Conservation (phyloP, 257 asterid genomes). For the Parsonsia alboflavescens region DNA sequence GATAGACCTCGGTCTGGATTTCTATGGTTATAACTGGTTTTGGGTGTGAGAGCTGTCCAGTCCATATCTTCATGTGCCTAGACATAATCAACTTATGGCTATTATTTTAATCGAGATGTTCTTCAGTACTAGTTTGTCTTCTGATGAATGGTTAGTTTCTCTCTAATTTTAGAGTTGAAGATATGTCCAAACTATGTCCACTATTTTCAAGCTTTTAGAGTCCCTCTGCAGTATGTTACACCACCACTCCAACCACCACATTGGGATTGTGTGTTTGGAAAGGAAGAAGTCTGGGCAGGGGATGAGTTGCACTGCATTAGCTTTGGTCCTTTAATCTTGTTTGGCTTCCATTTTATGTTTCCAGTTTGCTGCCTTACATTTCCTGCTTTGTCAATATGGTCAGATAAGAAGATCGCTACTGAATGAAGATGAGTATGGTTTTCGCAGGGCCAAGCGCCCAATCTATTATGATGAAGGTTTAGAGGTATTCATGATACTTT, state of each 20-base stretch:
- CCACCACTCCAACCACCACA: background rate
- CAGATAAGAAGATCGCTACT: slow-evolving; percentile 74
- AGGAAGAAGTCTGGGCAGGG: background rate
- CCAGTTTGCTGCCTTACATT: slow-evolving; percentile 3
- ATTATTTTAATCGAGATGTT: background rate
- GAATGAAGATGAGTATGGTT: slow-evolving; percentile 81
- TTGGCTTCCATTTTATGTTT: slow-evolving; percentile 7
- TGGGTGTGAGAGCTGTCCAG: background rate
- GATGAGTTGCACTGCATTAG: background rate
- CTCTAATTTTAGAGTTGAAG: background rate
- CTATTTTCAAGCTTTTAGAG: background rate
- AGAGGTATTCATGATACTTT: slow-evolving; percentile 41
- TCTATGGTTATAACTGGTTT: background rate
- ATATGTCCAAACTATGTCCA: background rate
- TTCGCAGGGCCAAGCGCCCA: slow-evolving; percentile 65
- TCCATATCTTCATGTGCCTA: background rate
- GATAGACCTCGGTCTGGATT: background rate
- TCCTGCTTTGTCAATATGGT: slow-evolving; percentile 14
- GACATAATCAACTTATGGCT: background rate
- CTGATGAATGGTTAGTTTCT: background rate
- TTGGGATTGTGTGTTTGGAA: background rate
- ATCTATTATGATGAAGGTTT: slow-evolving; percentile 73
- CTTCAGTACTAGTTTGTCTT: background rate
- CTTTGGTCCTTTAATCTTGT: background rate
- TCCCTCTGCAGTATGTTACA: background rate